Evolutionary conservation across 2,329 filamentous ascomycete species (phyloP), one percentile per base, ranked within the genome.

Genomic region (Fusarium fujikuroi): DNA sequence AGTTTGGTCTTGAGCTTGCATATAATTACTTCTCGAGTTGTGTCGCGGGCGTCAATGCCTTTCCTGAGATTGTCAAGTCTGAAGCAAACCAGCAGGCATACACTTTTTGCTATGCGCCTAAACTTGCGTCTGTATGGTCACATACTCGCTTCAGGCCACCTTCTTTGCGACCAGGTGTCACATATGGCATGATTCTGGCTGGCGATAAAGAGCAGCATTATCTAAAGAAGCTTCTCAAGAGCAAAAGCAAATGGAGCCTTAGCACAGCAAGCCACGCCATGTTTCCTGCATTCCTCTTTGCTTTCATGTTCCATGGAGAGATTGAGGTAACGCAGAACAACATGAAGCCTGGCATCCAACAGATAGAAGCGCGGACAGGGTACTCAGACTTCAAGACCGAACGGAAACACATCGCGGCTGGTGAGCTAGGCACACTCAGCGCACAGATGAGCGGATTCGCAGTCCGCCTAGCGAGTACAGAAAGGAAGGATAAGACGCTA

Each of bases 91-190:
- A 69, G 11, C 76, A 75, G 18, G 67, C 80, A 7, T 82, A 79
- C 59, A 76, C 79, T 5, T 79, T 83, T 63, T 79, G 78, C 60
- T 83, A 83, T 49, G 78, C 80, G 23, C 83, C 83, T 5, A 84
- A 84, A 58, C 69, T 84, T 30, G 82, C 80, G 11, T 76, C 78
- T 21, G 73, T 81, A 30, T 84, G 83, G 83, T 82, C 81, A 5
- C 76, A 81, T 52, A 70, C 68, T 34, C 60, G 56, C 34, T 74
- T 73, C 28, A 63, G 59, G 21, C 37, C 70, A 5, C n/a, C 58
- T 4, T 23, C 63, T 9, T 58, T 63, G 9, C 66, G 69, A 19
- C 47, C 66, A 11, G 47, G 68, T 15, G 57, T 76, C n/a, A 83
- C 78, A 0, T 72, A 79, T 30, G 80, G 77, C 18, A 75, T 84